Evolutionary conservation across 805 yeast species (phyloP).

Genomic region (Yarrowia divulgata): DNA sequence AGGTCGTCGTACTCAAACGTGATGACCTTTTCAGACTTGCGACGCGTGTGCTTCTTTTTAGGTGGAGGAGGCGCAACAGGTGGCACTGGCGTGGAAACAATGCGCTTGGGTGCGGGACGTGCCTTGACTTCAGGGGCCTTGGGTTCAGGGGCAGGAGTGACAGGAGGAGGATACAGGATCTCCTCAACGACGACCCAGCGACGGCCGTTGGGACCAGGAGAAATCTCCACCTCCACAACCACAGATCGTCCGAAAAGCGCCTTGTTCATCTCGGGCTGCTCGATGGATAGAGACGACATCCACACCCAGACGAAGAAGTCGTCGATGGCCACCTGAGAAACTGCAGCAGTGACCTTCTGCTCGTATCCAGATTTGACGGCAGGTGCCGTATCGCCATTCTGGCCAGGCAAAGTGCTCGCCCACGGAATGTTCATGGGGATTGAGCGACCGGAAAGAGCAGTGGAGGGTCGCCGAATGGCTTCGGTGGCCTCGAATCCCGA

Average conservation of each 20-base stretch:
- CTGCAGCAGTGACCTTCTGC: constrained; percentile 52
- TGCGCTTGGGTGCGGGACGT: not conserved
- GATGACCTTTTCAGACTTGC: constrained; percentile 36
- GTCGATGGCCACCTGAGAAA: constrained; percentile 73
- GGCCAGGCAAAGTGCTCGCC: constrained; percentile 26
- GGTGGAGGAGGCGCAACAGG: not conserved
- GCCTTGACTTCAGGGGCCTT: constrained; percentile 4
- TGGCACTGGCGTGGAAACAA: constrained; percentile 23
- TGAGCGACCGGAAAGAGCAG: constrained; percentile 15
- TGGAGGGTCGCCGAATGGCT: constrained; percentile 2
- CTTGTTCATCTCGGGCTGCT: constrained; percentile 70
- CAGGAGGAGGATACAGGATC: constrained; percentile 44
- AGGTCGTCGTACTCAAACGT: constrained; percentile 35
- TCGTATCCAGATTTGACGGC: constrained; percentile 32
- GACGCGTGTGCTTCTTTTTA: constrained; percentile 39
- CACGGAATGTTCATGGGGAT: constrained; percentile 38
- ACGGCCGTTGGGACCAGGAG: constrained; percentile 60
- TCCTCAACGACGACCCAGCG: constrained; percentile 50
- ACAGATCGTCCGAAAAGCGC: constrained; percentile 80
- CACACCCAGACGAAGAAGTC: constrained; percentile 93
- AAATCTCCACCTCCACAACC: constrained; percentile 80
- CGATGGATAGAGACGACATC: constrained; percentile 78
- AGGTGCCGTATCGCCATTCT: constrained; percentile 35
- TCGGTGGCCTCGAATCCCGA: constrained; percentile 18
- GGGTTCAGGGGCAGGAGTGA: constrained; percentile 20